These are phyloP conservation scores for Coprinopsis marcescibilis DNA, from an alignment of 768 basidiomycete species.

Conservation along the genomic window DNA sequence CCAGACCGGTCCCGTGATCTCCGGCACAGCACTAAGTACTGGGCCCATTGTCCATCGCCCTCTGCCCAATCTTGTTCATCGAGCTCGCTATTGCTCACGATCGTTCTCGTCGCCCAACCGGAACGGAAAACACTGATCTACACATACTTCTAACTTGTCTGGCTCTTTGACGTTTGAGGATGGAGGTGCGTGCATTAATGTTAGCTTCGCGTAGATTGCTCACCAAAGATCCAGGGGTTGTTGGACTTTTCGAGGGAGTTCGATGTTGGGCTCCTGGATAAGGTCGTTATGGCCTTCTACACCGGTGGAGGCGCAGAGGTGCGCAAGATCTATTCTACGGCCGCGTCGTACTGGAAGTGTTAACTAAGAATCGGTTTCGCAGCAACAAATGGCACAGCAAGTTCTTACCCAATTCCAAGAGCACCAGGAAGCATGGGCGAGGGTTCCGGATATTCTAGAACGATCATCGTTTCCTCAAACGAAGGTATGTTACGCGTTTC, in stretches of 20 bases:
- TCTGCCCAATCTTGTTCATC: conserved; percentile 36
- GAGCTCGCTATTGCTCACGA: conserved; percentile 18
- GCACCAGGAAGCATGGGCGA: conserved; percentile 93
- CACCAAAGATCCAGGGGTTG: conserved; percentile 54
- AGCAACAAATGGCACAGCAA: conserved; percentile 96
- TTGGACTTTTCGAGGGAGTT: conserved; percentile 94
- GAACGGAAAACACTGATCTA: conserved; percentile 15
- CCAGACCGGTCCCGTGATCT: conserved; percentile 19
- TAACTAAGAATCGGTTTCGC: conserved; percentile 23
- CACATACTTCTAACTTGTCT: conserved; percentile 11
- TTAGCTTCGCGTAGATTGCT: conserved; percentile 14
- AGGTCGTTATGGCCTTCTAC: conserved; percentile 90
- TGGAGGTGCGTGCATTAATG: conserved; percentile 39
- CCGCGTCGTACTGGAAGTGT: conserved; percentile 10
- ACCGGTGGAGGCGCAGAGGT: conserved; percentile 83
- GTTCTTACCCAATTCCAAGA: conserved; percentile 96
- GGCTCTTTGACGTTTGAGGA: conserved; percentile 24
- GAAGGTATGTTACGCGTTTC: conserved; percentile 46
- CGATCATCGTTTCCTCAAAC: conserved; percentile 77
- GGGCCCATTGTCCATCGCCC: conserved; percentile 26
- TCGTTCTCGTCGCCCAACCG: conserved; percentile 16
- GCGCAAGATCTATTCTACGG: conserved; percentile 16
- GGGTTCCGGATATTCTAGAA: conserved; percentile 92
- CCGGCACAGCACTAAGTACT: not conserved
- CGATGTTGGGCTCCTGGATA: conserved; percentile 89